phyloP scores from a whole-genome alignment of 257 asterid genomes.

The Nemophila menziesii region DNA sequence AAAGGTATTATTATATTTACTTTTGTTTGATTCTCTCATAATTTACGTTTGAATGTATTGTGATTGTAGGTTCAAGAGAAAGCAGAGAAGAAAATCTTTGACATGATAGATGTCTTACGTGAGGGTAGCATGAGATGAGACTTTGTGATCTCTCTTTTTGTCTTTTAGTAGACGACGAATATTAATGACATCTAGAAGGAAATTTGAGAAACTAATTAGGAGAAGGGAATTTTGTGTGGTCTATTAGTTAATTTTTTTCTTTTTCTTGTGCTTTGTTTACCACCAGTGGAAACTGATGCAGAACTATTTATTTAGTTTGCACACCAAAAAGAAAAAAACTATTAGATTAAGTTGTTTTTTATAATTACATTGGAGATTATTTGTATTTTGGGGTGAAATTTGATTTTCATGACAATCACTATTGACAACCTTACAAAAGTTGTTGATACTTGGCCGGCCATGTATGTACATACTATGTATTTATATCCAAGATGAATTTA shows the following conservation, averaged over 20 bases:
- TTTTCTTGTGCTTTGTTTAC: neutral
- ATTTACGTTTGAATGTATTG: neutral
- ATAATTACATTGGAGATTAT: too few relatives aligned
- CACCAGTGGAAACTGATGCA: too few relatives aligned
- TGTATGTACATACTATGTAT: too few relatives aligned
- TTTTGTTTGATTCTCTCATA: neutral
- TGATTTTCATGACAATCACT: too few relatives aligned
- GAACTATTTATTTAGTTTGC: too few relatives aligned
- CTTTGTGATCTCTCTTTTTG: neutral
- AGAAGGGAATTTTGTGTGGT: neutral
- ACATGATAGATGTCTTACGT: constrained; percentile 86
- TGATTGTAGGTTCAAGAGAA: constrained; percentile 47
- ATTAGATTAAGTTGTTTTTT: too few relatives aligned
- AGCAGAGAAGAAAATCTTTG: constrained; percentile 60
- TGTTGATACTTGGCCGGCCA: too few relatives aligned
- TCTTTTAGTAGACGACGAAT: neutral
- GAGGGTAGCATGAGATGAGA: constrained; percentile 84
- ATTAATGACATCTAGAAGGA: neutral
- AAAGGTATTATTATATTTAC: constrained; percentile 38
- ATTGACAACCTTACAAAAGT: too few relatives aligned
- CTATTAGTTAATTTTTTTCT: neutral
- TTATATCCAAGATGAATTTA: too few relatives aligned
- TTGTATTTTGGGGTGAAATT: too few relatives aligned
- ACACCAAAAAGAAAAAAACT: too few relatives aligned
- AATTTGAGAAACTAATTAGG: neutral